A percentile compares a stretch with the other conserved stretches of the same genome.
Evolutionary conservation across 1,284 basidiomycete genomes (phyloP).

Genomic region (Cutaneotrichosporon mucoides): DNA sequence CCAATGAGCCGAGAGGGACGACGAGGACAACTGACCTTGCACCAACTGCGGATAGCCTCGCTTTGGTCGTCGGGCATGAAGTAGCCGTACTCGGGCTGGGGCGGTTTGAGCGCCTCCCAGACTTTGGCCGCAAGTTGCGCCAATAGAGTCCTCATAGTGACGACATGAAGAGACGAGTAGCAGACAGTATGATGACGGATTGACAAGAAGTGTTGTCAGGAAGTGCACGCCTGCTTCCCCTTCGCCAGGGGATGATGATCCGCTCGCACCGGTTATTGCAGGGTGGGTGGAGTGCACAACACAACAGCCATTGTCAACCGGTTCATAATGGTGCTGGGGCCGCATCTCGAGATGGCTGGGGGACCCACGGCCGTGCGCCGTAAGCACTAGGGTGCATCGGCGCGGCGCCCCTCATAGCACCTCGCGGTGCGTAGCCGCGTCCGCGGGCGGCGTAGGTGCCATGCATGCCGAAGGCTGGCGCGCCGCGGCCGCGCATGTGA

Average conservation of each 20-base stretch:
- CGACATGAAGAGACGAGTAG: background rate
- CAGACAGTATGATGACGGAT: background rate
- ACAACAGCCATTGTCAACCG: background rate
- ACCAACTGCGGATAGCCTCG: background rate
- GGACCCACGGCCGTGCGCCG: background rate
- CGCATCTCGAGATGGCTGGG: background rate
- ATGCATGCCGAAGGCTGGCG: background rate
- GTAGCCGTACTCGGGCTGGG: background rate
- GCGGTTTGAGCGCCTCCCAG: background rate
- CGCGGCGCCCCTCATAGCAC: background rate
- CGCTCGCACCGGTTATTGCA: background rate
- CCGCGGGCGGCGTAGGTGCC: background rate
- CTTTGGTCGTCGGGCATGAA: background rate
- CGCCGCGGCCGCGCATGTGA: background rate
- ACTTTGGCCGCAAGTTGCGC: constrained; percentile 2
- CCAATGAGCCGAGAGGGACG: background rate
- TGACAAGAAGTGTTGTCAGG: background rate
- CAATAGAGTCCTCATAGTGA: background rate
- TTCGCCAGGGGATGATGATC: background rate
- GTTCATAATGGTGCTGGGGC: background rate
- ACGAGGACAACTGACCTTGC: background rate
- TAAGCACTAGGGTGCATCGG: background rate
- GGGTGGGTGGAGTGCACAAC: background rate
- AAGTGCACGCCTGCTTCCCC: background rate
- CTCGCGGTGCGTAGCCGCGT: background rate